Conservation (phyloP, 2,329 filamentous ascomycete species). For the Fusarium sp. region DNA sequence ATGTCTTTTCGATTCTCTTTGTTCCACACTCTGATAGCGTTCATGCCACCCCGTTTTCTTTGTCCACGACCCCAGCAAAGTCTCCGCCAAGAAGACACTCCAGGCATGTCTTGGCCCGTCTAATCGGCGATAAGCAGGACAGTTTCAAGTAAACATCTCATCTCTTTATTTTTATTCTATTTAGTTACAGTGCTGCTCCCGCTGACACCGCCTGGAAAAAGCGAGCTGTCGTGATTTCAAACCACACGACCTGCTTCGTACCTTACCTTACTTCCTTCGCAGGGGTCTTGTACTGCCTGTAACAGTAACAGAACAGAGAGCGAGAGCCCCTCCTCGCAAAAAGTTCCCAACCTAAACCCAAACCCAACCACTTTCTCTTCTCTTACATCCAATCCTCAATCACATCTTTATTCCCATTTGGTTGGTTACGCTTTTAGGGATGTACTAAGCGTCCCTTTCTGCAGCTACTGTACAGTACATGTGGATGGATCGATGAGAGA, state of each 20-base stretch:
- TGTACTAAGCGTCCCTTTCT: conserved; percentile 26
- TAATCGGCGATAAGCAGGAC: conserved; percentile 24
- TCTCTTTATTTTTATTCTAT: neutral
- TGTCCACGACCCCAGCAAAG: conserved; percentile 17
- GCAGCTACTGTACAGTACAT: conserved; percentile 7
- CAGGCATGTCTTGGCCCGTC: conserved; percentile 22
- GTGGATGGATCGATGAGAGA: conserved; percentile 36
- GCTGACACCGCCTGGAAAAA: conserved; percentile 15
- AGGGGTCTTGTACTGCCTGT: conserved; percentile 31
- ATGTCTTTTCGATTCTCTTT: conserved; percentile 9
- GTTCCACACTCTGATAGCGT: conserved; percentile 31
- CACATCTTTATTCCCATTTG: conserved; percentile 24
- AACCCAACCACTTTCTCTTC: conserved; percentile 35
- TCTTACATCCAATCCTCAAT: conserved; percentile 27
- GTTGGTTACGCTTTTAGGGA: conserved; percentile 27
- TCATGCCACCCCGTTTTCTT: conserved; percentile 16
- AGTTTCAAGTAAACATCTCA: conserved; percentile 7
- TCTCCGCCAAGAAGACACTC: conserved; percentile 2
- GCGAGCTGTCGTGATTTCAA: conserved; percentile 27
- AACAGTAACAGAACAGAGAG: conserved; percentile 4
- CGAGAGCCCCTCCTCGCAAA: conserved; percentile 33
- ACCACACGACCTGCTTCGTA: neutral
- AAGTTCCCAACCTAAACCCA: neutral
- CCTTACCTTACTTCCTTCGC: conserved; percentile 12
- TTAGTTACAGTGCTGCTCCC: conserved; percentile 4